Conservation (phyloP, 768 basidiomycete species). For the Lentinus tigrinus region DNA sequence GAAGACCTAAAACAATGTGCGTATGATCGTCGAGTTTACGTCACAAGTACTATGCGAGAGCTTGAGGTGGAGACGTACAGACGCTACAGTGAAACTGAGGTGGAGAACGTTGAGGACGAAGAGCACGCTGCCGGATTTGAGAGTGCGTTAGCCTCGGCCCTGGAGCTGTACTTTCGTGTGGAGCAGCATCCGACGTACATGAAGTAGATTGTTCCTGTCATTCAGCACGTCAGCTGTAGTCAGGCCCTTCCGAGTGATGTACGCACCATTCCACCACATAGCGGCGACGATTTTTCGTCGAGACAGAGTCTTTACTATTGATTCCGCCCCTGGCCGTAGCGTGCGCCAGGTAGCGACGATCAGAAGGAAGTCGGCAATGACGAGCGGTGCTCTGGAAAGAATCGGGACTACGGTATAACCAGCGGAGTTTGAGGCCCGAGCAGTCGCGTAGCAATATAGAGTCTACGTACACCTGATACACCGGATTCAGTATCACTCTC, state of each 20-base stretch:
- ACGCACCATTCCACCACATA: background rate
- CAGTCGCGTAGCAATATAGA: background rate
- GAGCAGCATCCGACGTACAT: background rate
- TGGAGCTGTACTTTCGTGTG: too few species aligned
- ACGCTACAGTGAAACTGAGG: background rate
- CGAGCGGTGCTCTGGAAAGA: background rate
- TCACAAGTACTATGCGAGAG: background rate
- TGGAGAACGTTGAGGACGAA: background rate
- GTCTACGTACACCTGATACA: background rate
- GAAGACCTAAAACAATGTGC: background rate
- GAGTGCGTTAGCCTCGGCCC: background rate
- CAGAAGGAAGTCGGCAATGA: background rate
- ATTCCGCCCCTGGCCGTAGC: background rate
- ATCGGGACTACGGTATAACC: background rate
- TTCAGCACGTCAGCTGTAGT: too few species aligned
- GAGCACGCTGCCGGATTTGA: background rate
- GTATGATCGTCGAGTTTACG: too few species aligned
- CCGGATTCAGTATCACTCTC: too few species aligned
- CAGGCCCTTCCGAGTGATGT: background rate
- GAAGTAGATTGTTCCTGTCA: background rate
- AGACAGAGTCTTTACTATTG: background rate
- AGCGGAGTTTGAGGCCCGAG: too few species aligned
- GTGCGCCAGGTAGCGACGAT: background rate
- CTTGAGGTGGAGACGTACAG: background rate
- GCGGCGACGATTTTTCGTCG: background rate